These are phyloP conservation scores for Yamadazyma jaroonii DNA, from an alignment of 1,139 yeast species.

Conservation along the genomic window DNA sequence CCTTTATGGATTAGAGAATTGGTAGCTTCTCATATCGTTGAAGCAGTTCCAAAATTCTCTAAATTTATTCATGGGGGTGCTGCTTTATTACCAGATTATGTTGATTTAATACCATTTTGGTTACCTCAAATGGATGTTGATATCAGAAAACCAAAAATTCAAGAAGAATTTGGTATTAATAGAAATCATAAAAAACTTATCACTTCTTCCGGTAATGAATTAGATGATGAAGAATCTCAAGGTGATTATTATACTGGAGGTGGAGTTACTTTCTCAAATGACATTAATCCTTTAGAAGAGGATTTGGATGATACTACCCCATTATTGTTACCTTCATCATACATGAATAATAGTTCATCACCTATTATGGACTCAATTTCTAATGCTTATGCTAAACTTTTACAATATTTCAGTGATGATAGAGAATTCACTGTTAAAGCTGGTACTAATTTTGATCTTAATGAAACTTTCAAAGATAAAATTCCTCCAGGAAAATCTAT, in stretches of 20 bases:
- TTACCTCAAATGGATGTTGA: slow-evolving; percentile 97
- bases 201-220: slow-evolving; percentile 48
- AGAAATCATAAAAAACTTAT: slow-evolving; percentile 32
- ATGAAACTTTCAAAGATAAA: slow-evolving; percentile 41
- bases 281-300: slow-evolving; percentile 47
- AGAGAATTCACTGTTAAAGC: slow-evolving; percentile 72
- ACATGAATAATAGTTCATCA: slow-evolving; percentile 23
- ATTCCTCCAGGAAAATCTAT: slow-evolving; percentile 80
- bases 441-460: slow-evolving; percentile 74
- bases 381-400: slow-evolving; percentile 35
- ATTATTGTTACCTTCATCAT: slow-evolving; percentile 36
- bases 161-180: slow-evolving; percentile 59
- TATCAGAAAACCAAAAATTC: slow-evolving; percentile 81
- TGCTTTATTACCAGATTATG: slow-evolving; percentile 75
- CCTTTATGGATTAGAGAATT: slow-evolving; percentile 96
- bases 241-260: slow-evolving; percentile 27
- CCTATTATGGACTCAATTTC: slow-evolving; percentile 32
- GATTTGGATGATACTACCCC: slow-evolving; percentile 46
- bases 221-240: slow-evolving; percentile 47
- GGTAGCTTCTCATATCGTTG: slow-evolving; percentile 88
- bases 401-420: slow-evolving; percentile 58
- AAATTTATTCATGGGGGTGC: slow-evolving; percentile 97
- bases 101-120: slow-evolving; percentile 91
- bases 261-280: slow-evolving; percentile 48
- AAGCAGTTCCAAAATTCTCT: slow-evolving; percentile 96